Conservation (phyloP, 2,329 filamentous ascomycete species). For the Aureobasidium sp. region DNA sequence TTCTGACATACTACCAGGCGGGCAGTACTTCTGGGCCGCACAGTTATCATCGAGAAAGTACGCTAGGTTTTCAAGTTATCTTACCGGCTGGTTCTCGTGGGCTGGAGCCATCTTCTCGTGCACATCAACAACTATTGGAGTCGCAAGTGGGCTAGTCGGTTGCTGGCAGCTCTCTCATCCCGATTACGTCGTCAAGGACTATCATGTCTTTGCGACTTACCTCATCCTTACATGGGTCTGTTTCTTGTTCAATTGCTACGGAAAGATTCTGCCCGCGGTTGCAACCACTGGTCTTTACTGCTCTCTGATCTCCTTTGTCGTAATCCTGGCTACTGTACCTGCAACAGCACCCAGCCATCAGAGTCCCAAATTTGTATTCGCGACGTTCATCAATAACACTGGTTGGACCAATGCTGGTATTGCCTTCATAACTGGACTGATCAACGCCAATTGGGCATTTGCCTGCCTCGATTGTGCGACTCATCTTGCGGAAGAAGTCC, state of each 20-base stretch:
- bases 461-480: conserved; percentile 43
- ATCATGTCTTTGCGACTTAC: conserved; percentile 34
- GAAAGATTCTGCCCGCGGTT: conserved; percentile 24
- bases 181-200: conserved; percentile 30
- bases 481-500: conserved; percentile 44
- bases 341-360: conserved; percentile 35
- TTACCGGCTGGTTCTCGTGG: conserved; percentile 46
- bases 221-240: conserved; percentile 40
- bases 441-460: conserved; percentile 44
- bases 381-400: conserved; percentile 44
- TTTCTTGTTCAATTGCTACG: conserved; percentile 33
- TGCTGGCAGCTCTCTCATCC: conserved; percentile 46
- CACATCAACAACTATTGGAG: conserved; percentile 42
- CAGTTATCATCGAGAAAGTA: conserved; percentile 39
- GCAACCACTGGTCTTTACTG: conserved; percentile 41
- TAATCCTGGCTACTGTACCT: conserved; percentile 42
- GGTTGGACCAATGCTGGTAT: conserved; percentile 40
- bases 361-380: conserved; percentile 42
- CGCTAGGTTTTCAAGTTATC: conserved; percentile 37
- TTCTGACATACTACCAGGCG: conserved; percentile 14
- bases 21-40: conserved; percentile 45
- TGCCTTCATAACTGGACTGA: conserved; percentile 44
- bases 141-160: conserved; percentile 41
- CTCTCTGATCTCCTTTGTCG: conserved; percentile 39
- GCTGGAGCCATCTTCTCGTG: conserved; percentile 47